phyloP scores from a whole-genome alignment of 352 stramenopile species.

The Pythium dissotocum region DNA sequence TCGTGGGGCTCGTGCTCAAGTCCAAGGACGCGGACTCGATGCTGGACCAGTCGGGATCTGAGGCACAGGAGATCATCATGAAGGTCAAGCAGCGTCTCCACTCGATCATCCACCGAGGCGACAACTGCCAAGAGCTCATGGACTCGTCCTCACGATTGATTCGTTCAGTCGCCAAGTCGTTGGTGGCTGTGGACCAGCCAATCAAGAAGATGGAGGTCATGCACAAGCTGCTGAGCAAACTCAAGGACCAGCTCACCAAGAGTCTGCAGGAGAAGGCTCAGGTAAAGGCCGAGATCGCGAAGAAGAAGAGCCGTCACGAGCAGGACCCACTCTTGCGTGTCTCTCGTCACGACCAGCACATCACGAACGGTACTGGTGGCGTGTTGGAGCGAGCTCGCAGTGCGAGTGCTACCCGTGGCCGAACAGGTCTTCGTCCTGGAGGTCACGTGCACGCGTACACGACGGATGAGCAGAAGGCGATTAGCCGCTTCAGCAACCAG shows the following conservation, averaged over 20 bases:
- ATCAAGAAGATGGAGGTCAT: conserved; percentile 93
- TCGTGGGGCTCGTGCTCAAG: conserved; percentile 93
- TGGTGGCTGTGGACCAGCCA: conserved; percentile 88
- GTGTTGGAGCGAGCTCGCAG: conserved; percentile 64
- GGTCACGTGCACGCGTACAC: conserved; percentile 61
- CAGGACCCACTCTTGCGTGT: conserved; percentile 30
- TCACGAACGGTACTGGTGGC: conserved; percentile 8
- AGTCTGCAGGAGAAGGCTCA: conserved; percentile 79
- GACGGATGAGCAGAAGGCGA: conserved; percentile 36
- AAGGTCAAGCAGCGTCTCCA: conserved; percentile 87
- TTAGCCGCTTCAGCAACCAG: conserved; percentile 24
- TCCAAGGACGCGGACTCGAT: conserved; percentile 94
- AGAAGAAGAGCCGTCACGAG: conserved; percentile 31
- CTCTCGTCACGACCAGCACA: conserved; percentile 34
- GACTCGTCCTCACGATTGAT: conserved; percentile 79
- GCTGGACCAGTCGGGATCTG: conserved; percentile 98
- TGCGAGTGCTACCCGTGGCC: conserved; percentile 56
- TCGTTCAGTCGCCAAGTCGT: conserved; percentile 75
- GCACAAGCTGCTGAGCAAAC: conserved; percentile 91
- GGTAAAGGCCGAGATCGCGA: conserved; percentile 43
- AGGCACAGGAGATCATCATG: conserved; percentile 91
- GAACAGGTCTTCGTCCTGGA: conserved; percentile 23
- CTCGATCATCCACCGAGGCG: conserved; percentile 82
- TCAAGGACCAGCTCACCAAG: conserved; percentile 91
- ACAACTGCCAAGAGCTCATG: conserved; percentile 77